These are phyloP conservation scores for Cyberlindnera amylophila DNA, from an alignment of 805 yeast species.

Conservation along the genomic window DNA sequence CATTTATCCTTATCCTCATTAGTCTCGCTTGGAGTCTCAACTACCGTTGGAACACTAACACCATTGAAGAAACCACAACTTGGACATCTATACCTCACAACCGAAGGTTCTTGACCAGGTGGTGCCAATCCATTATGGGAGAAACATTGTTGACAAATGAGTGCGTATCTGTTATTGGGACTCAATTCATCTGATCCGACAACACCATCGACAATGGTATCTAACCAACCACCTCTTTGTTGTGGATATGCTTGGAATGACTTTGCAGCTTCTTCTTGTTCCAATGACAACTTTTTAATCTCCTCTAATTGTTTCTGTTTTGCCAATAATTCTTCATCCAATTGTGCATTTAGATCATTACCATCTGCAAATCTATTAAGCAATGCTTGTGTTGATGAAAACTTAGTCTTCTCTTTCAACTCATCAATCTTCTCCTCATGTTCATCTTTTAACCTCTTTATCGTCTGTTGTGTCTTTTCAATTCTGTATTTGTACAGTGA, in stretches of 20 bases:
- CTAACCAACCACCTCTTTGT: slow-evolving; percentile 23
- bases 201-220: slow-evolving; percentile 38
- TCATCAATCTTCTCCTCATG: slow-evolving; percentile 60
- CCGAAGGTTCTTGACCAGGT: slow-evolving; percentile 51
- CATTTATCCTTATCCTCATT: not conserved
- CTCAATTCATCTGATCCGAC: slow-evolving; percentile 64
- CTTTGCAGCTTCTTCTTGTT: slow-evolving; percentile 10
- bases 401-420: slow-evolving; percentile 69
- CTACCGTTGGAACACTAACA: not conserved
- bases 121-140: slow-evolving; percentile 82
- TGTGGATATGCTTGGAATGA: slow-evolving; percentile 7
- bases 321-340: slow-evolving; percentile 40
- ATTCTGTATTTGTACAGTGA: slow-evolving; percentile 9
- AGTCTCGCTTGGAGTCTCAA: not conserved
- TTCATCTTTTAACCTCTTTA: slow-evolving; percentile 36
- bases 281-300: slow-evolving; percentile 31
- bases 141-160: slow-evolving; percentile 63
- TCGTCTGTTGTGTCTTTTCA: slow-evolving; percentile 3
- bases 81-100: slow-evolving; percentile 60
- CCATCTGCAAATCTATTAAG: slow-evolving; percentile 59
- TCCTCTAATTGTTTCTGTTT: slow-evolving; percentile 38
- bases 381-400: slow-evolving; percentile 69
- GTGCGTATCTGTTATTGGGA: slow-evolving; percentile 60
- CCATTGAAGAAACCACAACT: slow-evolving; percentile 48
- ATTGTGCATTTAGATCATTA: slow-evolving; percentile 40